Conservation (phyloP, 1,284 basidiomycete genomes). For the Phlebopus sp. region DNA sequence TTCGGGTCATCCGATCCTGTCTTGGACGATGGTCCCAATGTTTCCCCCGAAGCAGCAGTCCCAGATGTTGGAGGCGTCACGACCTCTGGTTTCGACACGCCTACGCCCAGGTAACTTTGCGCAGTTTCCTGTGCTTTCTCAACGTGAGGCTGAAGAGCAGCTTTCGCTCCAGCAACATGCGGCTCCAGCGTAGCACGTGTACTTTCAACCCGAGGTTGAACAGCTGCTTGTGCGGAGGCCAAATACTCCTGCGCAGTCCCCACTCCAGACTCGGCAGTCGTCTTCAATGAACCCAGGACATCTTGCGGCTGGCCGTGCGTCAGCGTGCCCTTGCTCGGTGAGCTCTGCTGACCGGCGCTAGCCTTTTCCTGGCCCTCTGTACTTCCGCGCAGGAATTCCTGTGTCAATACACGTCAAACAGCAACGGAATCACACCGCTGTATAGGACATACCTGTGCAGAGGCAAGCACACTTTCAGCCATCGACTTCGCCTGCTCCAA, state of each 20-base stretch:
- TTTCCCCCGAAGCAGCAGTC: conserved; percentile 27
- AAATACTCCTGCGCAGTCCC: conserved; percentile 42
- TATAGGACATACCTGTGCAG: conserved; percentile 46
- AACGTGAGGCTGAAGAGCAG: conserved; percentile 35
- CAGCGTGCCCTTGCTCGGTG: conserved; percentile 16
- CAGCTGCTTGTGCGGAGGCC: conserved; percentile 39
- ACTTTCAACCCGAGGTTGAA: conserved; percentile 37
- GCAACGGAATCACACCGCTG: neutral
- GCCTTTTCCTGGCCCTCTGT: neutral
- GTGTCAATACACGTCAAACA: neutral
- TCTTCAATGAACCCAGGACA: conserved; percentile 33
- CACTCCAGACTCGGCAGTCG: conserved; percentile 34
- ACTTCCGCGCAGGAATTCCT: conserved; percentile 5
- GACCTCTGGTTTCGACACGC: conserved; percentile 1
- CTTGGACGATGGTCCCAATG: conserved; percentile 37
- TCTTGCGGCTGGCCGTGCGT: conserved; percentile 9
- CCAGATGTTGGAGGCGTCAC: conserved; percentile 4
- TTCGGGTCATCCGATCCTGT: conserved; percentile 9
- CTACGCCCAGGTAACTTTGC: conserved; percentile 20
- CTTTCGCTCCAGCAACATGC: conserved; percentile 23
- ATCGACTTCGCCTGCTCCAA: conserved; percentile 54
- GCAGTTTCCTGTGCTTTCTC: conserved; percentile 32
- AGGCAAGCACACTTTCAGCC: conserved; percentile 42
- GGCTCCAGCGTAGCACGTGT: conserved; percentile 33
- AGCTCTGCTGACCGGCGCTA: conserved; percentile 9